Evolutionary conservation across 2,329 filamentous ascomycete genomes (phyloP), one percentile per base, ranked within the genome.

Genomic region (Cyclaneusma minus): DNA sequence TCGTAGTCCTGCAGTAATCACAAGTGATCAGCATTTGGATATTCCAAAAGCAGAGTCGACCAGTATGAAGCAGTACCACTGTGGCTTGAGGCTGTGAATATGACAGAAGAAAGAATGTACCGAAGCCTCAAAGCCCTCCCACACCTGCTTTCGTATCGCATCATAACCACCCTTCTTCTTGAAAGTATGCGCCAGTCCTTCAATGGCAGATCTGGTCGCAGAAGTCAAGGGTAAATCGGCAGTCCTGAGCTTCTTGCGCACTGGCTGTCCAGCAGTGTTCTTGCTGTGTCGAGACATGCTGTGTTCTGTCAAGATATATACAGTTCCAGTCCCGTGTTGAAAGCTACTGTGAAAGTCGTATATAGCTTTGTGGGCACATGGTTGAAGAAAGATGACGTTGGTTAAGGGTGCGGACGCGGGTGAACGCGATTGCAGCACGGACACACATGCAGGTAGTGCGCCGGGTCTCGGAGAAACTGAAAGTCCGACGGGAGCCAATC

Each of bases 91-190:
- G 4, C 5, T 17, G 13, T 18, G 28, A 13, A 29, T 23, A 16
- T 14, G 16, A 24, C 14, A n/a, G 26, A 13, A 13, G 10, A 30
- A 14, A 19, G 12, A 7, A 38, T 64, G 31, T 62, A 82, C 77
- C 38, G 70, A 74, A 16, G 67, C 64, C 42, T 74, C 69, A 38
- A 82, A 81, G 31, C 79, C 72, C 23, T 78, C 68, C 66, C 79
- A 83, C 7, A 81, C 63, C 40, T 79, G 66, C 46, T 83, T 85
- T 34, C 80, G 71, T 35, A 85, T 66, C 9, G 64, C 58, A 50
- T 89, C 81, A 44, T 85, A 89, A 30, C 78, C 77, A 33, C 81
- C 81, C 50, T 82, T 83, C 55, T 85, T 87, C 53, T 85, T 85
- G 56, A 85, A 87, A 7, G 67, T 75, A 44, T 81, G 74, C n/a